phyloP scores from a whole-genome alignment of 2,329 filamentous ascomycete species.

The Leptographium radiaticola region DNA sequence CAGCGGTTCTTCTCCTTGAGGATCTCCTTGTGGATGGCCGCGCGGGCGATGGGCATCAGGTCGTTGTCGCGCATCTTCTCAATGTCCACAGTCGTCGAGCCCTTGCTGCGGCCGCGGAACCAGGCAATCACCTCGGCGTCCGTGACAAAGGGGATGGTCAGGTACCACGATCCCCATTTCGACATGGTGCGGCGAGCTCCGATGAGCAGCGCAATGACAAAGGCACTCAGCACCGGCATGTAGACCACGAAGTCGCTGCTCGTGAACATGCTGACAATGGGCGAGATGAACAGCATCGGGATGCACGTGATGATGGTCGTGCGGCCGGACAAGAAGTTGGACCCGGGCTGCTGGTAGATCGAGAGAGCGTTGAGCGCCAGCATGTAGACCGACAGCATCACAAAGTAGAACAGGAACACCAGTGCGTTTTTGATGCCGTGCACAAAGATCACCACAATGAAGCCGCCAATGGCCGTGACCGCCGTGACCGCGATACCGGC shows the following conservation, averaged over 20 bases:
- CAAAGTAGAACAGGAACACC: constrained; percentile 41
- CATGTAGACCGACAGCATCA: constrained; percentile 38
- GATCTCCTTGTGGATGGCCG: constrained; percentile 17
- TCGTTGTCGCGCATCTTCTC: constrained; percentile 31
- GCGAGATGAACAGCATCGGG: constrained; percentile 35
- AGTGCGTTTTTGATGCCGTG: constrained; percentile 28
- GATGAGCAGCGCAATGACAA: constrained; percentile 31
- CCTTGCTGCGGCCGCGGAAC: constrained; percentile 15
- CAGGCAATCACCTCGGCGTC: constrained; percentile 32
- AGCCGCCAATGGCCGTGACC: constrained; percentile 22
- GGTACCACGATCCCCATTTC: constrained; percentile 30
- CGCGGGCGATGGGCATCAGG: constrained; percentile 16
- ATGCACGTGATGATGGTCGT: constrained; percentile 34
- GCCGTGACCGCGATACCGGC: constrained; percentile 22
- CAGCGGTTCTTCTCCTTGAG: constrained; percentile 19
- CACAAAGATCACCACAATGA: constrained; percentile 28
- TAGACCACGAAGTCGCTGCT: constrained; percentile 37
- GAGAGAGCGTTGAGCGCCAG: constrained; percentile 34
- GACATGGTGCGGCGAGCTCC: constrained; percentile 26
- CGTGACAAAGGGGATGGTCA: constrained; percentile 34
- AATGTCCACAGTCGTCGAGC: background rate
- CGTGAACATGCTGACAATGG: constrained; percentile 34
- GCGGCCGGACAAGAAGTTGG: constrained; percentile 37
- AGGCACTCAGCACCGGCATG: constrained; percentile 31
- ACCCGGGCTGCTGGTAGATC: constrained; percentile 36